These are phyloP conservation scores for Apiospora hydei DNA, from an alignment of 2,329 filamentous ascomycete genomes.

Conservation along the genomic window DNA sequence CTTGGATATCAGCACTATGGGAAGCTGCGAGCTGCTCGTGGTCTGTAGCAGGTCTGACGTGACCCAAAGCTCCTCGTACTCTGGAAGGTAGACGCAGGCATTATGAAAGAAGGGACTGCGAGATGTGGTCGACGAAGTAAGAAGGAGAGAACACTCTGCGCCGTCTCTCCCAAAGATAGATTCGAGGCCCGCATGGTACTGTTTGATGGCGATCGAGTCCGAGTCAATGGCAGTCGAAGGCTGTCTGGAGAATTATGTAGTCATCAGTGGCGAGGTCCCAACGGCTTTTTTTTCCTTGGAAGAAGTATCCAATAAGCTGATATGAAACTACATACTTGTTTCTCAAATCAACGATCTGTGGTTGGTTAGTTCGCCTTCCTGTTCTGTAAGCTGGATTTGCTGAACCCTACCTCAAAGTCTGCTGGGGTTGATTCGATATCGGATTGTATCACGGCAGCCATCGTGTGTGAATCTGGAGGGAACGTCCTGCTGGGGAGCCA, in stretches of 20 bases:
- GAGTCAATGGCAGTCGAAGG: not conserved
- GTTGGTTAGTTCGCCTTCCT: not conserved
- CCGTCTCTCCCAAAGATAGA: not conserved
- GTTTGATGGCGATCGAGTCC: not conserved
- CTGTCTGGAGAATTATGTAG: not conserved
- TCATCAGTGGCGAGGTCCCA: not conserved
- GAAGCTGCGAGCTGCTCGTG: conserved; percentile 45
- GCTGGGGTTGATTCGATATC: not conserved
- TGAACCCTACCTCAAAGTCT: not conserved
- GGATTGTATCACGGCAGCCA: not conserved
- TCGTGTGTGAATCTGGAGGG: not conserved
- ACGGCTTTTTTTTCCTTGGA: not conserved
- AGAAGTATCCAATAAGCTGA: not conserved
- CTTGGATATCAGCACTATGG: conserved; percentile 54
- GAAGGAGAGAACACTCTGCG: conserved; percentile 49
- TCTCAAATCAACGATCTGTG: not conserved
- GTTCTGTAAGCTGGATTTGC: too few species aligned
- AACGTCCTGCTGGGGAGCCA: not conserved
- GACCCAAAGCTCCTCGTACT: conserved; percentile 51
- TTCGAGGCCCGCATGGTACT: not conserved
- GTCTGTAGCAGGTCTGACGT: conserved; percentile 54
- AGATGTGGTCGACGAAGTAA: conserved; percentile 48
- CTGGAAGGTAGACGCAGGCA: conserved; percentile 51
- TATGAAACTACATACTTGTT: not conserved
- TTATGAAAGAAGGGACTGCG: conserved; percentile 55